Evolutionary conservation across 192 early-diverging fungal species (phyloP).

Genomic region (Martensiomyces pterosporus): DNA sequence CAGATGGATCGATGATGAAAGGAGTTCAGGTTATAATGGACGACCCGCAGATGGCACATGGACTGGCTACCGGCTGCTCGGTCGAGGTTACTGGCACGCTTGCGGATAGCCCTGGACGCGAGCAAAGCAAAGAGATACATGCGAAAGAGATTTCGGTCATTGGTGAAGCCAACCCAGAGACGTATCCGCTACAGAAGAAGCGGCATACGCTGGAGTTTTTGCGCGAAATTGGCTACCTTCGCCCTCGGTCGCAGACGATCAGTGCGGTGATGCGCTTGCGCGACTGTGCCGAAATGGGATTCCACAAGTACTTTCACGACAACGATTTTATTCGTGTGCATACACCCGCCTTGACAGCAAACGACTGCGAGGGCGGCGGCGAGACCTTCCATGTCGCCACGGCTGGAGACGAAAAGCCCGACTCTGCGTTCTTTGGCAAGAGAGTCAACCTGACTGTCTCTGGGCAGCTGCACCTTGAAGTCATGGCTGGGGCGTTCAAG

Average conservation of each 20-base stretch:
- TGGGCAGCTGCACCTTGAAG: conserved; percentile 82
- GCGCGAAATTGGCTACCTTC: conserved; percentile 70
- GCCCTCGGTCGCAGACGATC: conserved; percentile 71
- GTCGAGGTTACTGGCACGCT: conserved; percentile 68
- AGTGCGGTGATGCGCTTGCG: conserved; percentile 69
- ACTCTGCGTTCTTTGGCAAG: conserved; percentile 65
- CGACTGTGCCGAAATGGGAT: conserved; percentile 57
- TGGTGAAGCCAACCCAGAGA: conserved; percentile 50
- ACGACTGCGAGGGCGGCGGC: conserved; percentile 89
- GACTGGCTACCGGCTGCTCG: conserved; percentile 66
- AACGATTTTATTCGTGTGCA: conserved; percentile 73
- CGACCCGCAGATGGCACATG: conserved; percentile 28
- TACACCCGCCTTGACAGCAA: conserved; percentile 77
- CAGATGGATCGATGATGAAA: conserved; percentile 68
- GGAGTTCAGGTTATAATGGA: conserved; percentile 66
- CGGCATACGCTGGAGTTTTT: conserved; percentile 71
- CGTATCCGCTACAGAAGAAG: conserved; percentile 86
- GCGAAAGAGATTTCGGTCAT: conserved; percentile 34
- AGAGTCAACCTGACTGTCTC: conserved; percentile 80
- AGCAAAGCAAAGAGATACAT: conserved; percentile 70
- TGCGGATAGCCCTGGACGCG: conserved; percentile 60
- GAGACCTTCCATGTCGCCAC: conserved; percentile 64
- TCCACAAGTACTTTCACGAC: conserved; percentile 69
- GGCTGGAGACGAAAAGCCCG: conserved; percentile 6
- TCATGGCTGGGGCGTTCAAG: conserved; percentile 63